Base-by-base conservation (phyloP, 768 basidiomycete species). In the Lentinula raphanica region DNA sequence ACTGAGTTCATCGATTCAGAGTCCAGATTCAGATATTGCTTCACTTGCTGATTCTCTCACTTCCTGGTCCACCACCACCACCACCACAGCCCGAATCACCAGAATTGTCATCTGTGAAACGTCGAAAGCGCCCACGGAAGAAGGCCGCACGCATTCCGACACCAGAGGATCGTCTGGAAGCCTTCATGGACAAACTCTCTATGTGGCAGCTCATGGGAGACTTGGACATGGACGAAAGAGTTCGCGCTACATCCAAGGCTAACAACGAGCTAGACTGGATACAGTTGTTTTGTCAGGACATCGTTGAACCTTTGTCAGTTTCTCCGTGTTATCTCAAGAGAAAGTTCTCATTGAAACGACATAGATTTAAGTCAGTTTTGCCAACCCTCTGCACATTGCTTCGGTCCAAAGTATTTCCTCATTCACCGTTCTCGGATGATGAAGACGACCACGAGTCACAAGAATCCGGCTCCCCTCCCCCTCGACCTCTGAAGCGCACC, bases 181-280 rank as follows among this genome's bases (percentile, higher is more conserved):
- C 76, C 1, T 85, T 87, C 69, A 89, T 90, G 86, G 90, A 92
- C 69, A 88, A 85, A 64, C 69, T 92, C 6, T 87, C 86, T 3
- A 84, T 80, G 71, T 90, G 88, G 88, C 90, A 92, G 65, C 79
- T 92, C 21, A 67, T 87, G 58, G 70, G 74, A 25, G 67, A 64
- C 3, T 65, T 80, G 12, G 51, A 73, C 23, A 39, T 56, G n/a
- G 55, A 59, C 39, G 64, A 56, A 56, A 23, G 2, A 15, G 58
- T 36, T 19, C 66, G 50, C 49, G 51, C 58, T 42, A 50, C 44
- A 49, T 64, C 54, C 61, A 50, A 40, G 44, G 27, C 61, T 12
- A 63, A 62, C 6, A 66, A 76, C 19, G 73, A 77, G 36, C 73
- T 74, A 2, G 90, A 93, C 63, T 92, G 90, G 90, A 84, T 83